Conservation (phyloP, 768 basidiomycete genomes). For the Naganishia onofrii region DNA sequence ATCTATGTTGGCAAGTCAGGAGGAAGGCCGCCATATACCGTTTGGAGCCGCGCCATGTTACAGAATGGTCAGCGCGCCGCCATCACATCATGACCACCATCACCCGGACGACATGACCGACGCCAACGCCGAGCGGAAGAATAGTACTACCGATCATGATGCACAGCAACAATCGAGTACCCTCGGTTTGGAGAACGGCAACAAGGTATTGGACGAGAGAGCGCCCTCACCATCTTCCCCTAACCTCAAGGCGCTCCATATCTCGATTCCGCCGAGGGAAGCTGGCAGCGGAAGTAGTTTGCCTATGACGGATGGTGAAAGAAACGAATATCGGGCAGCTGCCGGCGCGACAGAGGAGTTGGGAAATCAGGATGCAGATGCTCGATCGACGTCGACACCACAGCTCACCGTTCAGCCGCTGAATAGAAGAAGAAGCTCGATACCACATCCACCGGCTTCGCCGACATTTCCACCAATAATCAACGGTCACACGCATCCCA, state of each 20-base stretch:
- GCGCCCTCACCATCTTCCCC: too few relatives aligned
- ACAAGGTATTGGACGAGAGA: too few relatives aligned
- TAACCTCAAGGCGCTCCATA: neutral
- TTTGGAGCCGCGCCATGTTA: neutral
- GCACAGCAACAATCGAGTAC: too few relatives aligned
- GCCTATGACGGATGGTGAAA: neutral
- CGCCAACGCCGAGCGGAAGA: neutral
- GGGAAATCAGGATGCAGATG: too few relatives aligned
- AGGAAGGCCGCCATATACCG: neutral
- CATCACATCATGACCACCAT: neutral
- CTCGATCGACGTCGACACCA: neutral
- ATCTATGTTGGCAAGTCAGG: neutral
- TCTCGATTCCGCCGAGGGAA: neutral
- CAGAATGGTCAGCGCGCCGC: neutral
- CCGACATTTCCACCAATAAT: neutral
- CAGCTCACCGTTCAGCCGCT: neutral
- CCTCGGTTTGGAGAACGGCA: too few relatives aligned
- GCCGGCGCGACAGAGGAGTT: too few relatives aligned
- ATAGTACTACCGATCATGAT: too few relatives aligned
- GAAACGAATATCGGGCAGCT: neutral
- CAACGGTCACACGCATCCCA: neutral
- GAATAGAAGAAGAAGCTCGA: neutral
- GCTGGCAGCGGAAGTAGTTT: neutral
- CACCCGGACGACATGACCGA: neutral
- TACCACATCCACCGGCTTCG: constrained; percentile 8